A percentile compares a stretch with the other conserved stretches of the same genome.
phyloP scores from a whole-genome alignment of 495 filamentous ascomycete genomes.

The Lasiosphaeris hirsuta region DNA sequence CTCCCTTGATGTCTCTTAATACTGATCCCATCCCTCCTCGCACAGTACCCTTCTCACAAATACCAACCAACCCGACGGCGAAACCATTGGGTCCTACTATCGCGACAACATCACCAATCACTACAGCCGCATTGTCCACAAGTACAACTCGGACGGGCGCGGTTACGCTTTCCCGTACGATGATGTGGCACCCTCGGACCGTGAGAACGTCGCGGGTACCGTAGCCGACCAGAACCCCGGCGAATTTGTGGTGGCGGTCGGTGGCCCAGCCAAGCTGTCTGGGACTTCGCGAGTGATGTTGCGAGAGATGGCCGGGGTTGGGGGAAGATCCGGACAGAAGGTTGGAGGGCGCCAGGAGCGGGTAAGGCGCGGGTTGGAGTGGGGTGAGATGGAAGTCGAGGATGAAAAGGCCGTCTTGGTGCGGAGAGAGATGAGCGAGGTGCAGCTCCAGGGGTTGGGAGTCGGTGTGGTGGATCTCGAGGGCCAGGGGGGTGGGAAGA shows the following conservation, averaged over 20 bases:
- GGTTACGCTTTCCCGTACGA: constrained; percentile 82
- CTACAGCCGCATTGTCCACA: constrained; percentile 66
- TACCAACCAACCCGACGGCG: constrained; percentile 28
- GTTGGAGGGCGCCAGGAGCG: constrained; percentile 4
- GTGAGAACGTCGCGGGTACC: constrained; percentile 57
- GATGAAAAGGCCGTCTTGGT: background rate
- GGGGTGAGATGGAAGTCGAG: background rate
- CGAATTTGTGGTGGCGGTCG: constrained; percentile 60
- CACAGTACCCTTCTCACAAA: too few species aligned
- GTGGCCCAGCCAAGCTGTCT: constrained; percentile 20
- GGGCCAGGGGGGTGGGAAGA: background rate
- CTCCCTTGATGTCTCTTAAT: too few species aligned
- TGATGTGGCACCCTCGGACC: constrained; percentile 60
- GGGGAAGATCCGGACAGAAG: constrained; percentile 1
- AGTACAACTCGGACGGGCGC: constrained; percentile 54
- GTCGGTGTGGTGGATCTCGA: background rate
- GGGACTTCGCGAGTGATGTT: background rate
- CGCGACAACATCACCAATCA: constrained; percentile 61
- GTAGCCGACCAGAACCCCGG: constrained; percentile 56
- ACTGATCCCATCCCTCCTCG: too few species aligned
- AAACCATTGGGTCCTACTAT: constrained; percentile 50
- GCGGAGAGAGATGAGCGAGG: background rate
- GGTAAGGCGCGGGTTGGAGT: background rate
- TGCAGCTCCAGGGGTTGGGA: background rate
- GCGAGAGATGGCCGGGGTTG: constrained; percentile 5